Base-by-base conservation (phyloP, 2,329 filamentous ascomycete species). In the Chaetomium olivaceum region DNA sequence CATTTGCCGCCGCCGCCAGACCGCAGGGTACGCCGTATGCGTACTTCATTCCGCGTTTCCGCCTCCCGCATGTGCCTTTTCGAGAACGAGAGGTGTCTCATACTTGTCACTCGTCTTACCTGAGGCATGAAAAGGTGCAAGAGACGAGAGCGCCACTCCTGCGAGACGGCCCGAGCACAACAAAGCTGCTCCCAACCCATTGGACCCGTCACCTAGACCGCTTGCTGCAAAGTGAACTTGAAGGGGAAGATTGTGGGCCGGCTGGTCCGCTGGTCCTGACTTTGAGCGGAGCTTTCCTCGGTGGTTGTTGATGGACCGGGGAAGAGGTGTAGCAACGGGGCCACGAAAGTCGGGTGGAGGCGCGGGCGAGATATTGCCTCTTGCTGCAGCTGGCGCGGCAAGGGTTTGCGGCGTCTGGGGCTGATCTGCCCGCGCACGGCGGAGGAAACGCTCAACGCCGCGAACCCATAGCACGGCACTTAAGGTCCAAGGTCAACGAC, bases 191-290 rank as follows among this genome's bases (percentile, higher is more conserved):
- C 36, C 36, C 33, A 19, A 27, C 36, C 50, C 23, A 27, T 48
- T 55, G 27, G 51, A 27, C 12, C 36, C 43, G 51, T 52, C 33
- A 57, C 19, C 33, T 51, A 57, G 64, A 57, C 57, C 55, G 64
- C 57, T 33, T 9, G 48, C 54, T 60, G 64, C 64, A 66, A 14
- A 43, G 43, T 31, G 3, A 4, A 36, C 46, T 52, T n/a, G n/a
- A 65, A 54, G 21, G 56, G 59, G 63, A 48, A 58, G 31, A 33
- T 61, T 31, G 55, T 66, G 59, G 64, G 55, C 16, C 58, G n/a
- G 16, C 39, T 43, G 21, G 11, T 23, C 25, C 14, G 36, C 36
- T 43, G 39, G 39, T n/a, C 39, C 16, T n/a, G 39, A 43, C 52
- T 21, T 21, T 21, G 27, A 16, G 16, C 16, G 19, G n/a, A 56